Conservation (phyloP, 2,329 filamentous ascomycete genomes). For the Trichophyton schoenleinii region DNA sequence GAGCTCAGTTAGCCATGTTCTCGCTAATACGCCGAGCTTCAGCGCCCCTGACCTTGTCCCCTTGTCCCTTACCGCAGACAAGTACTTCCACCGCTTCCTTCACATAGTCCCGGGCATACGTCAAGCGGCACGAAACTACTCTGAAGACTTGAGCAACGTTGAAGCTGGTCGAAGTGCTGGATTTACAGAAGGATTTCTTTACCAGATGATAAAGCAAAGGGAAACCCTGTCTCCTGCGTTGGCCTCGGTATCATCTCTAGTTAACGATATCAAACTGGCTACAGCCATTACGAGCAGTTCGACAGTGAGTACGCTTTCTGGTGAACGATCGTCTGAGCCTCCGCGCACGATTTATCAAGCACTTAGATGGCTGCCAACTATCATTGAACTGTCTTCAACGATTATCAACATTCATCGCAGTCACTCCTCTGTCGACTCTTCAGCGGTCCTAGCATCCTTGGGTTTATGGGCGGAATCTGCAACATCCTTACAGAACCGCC, state of each 20-base stretch:
- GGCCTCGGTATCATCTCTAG: conserved; percentile 21
- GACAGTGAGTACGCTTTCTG: conserved; percentile 17
- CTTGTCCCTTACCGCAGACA: conserved; percentile 42
- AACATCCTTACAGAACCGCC: conserved; percentile 31
- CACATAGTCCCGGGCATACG: conserved; percentile 60
- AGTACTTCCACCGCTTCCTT: conserved; percentile 67
- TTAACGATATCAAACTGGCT: conserved; percentile 21
- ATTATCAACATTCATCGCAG: conserved; percentile 56
- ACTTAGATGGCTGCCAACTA: conserved; percentile 52
- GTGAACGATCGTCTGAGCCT: conserved; percentile 9
- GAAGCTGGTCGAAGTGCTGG: conserved; percentile 70
- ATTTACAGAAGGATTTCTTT: conserved; percentile 73
- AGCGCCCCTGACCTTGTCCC: conserved; percentile 16
- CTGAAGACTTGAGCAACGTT: conserved; percentile 68
- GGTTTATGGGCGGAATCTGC: conserved; percentile 41
- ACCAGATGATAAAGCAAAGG: conserved; percentile 34
- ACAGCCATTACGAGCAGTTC: conserved; percentile 22
- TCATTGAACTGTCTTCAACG: conserved; percentile 51
- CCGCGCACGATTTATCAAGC: conserved; percentile 19
- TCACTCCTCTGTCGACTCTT: conserved; percentile 44
- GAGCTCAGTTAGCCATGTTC: conserved; percentile 53
- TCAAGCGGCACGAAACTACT: conserved; percentile 57
- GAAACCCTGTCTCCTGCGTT: conserved; percentile 23
- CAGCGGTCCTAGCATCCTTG: conserved; percentile 35
- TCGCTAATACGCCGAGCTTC: conserved; percentile 45